Base-by-base conservation (phyloP, 352 stramenopile genomes). In the Phytophthora crassamura region DNA sequence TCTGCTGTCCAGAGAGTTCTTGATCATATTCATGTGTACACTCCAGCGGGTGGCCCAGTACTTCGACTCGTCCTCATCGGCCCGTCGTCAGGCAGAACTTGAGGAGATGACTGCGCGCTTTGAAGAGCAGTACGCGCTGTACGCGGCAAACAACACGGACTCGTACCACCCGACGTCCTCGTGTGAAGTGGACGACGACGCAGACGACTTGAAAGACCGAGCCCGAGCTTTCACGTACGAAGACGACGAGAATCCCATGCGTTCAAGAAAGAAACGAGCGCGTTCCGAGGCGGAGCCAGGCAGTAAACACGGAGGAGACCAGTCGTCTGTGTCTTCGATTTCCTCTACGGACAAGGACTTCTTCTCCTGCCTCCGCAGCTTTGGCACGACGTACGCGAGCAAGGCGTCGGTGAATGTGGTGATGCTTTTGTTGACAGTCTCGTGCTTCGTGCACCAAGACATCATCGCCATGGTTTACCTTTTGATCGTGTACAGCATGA, bases 401-500 rank as follows among this genome's bases (percentile, higher is more conserved):
- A 88, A 89, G 30, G 82, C 84, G 22, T 91, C 82, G 1, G 84
- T 95, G 33, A 93, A 91, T 47, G 63, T 92, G 2, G 75, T 91
- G 42, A 93, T 91, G 74, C 63, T 94, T 2, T 48, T 90, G 57
- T 56, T 96, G 7, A 89, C 84, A 43, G 72, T 91, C n/a, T 91
- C 88, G 16, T 79, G 80, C 43, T 96, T 95, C 57, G 70, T 91
- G 1, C 88, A 91, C 49, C 79, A 86, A 63, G 86, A 94, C 48
- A 59, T 91, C 15, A 77, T 94, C 34, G 89, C 88, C 12, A 74
- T 94, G 30, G 35, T 83, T 34, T 94, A 93, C 64, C 81, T 96
- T 58, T n/a, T 90, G 7, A 68, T 92, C 12, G 82, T 96, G n/a
- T 89, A 88, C 59, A 65, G 42, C n/a, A 85, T 94, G 63, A 94